Evolutionary conservation across 2,329 filamentous ascomycete genomes (phyloP), one percentile per base, ranked within the genome.

Genomic region (Metarhizium brunneum): DNA sequence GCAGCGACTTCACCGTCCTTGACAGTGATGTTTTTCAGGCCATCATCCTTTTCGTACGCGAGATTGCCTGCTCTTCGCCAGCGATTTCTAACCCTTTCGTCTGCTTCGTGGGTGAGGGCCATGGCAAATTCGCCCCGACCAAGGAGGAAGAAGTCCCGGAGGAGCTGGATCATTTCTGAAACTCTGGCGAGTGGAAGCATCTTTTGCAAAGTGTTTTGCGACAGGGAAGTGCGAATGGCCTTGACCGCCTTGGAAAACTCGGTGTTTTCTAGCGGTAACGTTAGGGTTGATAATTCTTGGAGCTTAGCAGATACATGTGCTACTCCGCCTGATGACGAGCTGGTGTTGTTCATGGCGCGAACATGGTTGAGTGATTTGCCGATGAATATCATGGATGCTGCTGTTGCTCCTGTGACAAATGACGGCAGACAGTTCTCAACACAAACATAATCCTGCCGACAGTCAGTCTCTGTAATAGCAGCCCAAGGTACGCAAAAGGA

Each of bases 121-220:
- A 94, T 85, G 20, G 92, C 90, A 68, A 99, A 99, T 68, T 97
- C 94, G 53, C 92, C 92, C 38, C 90, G 82, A 1, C 88, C 87
- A 0, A 99, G 78, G 2, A 99, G 79, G 62, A 96, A 90, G 71
- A 95, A 96, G 56, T 94, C 86, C 50, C 92, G 82, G 1, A 96
- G 77, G 8, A 96, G 76, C 32, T 84, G 82, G 14, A 97, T 75
- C 52, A 88, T 83, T 60, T 94, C 86, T 6, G 90, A 74, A 4
- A 96, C 90, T 63, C 83, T 87, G 11, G 82, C 78, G 6, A 91
- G 74, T 0, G 94, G 94, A 3, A 99, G 71, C 0, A 97, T 77
- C 64, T 88, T 86, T 53, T 92, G 90, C 3, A 97, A 75, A 0
- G 88, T 87, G 38, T 90, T 95, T 60, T 88, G 84, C 0, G 92